Evolutionary conservation across 257 asterid genomes (phyloP).

Genomic region (Craterostigma plantagineum): DNA sequence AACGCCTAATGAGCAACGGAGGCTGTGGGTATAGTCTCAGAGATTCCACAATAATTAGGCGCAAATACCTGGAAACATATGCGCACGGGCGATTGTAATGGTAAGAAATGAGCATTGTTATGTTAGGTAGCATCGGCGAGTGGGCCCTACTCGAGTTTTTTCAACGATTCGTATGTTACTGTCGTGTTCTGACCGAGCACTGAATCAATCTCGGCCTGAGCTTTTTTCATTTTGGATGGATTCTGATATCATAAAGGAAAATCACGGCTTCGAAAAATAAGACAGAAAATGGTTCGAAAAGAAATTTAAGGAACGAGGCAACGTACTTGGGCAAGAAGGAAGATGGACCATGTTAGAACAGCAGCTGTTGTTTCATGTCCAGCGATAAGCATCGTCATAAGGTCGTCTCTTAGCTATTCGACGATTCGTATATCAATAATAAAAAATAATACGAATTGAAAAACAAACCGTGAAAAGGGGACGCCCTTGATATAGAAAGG

Average conservation of each 20-base stretch:
- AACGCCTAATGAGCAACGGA: slow-evolving; percentile 89
- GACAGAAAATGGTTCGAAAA: not conserved
- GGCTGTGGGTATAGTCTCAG: slow-evolving; percentile 93
- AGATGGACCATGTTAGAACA: slow-evolving; percentile 92
- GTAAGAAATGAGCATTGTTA: not conserved
- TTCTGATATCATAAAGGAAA: slow-evolving; percentile 14
- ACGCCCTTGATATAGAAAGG: not conserved
- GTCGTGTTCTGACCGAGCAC: slow-evolving; percentile 45
- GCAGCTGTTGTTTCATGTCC: slow-evolving; percentile 99
- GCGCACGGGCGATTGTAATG: not conserved
- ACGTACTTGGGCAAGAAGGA: slow-evolving; percentile 89
- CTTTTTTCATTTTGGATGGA: slow-evolving; percentile 85
- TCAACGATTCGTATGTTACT: slow-evolving; percentile 47
- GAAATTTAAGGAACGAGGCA: not conserved
- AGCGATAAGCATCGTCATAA: slow-evolving; percentile 97
- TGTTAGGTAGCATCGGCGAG: no score
- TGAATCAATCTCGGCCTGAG: slow-evolving; percentile 71
- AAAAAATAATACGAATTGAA: not conserved
- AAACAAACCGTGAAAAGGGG: no score
- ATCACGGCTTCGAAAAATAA: not conserved
- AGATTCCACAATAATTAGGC: slow-evolving; percentile 76
- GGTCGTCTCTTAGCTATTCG: slow-evolving; percentile 82
- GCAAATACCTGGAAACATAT: slow-evolving; percentile 40
- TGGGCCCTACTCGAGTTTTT: slow-evolving; percentile 64
- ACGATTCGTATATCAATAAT: not conserved